Conservation (phyloP, 2,329 filamentous ascomycete species). For the Penicillium occitanis region DNA sequence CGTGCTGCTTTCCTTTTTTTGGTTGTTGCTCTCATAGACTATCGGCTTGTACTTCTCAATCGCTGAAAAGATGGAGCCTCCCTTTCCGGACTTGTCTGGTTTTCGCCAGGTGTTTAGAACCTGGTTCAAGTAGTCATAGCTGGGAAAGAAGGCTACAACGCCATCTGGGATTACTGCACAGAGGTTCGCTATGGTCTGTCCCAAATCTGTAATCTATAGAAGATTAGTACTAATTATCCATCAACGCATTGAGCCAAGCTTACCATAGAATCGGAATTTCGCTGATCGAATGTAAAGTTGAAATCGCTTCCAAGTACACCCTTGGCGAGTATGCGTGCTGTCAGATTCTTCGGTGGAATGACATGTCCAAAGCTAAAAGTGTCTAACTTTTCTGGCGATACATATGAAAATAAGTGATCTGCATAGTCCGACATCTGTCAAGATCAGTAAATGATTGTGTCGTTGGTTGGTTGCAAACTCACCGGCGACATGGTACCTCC, state of each 20-base stretch:
- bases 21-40: slow-evolving; percentile 52
- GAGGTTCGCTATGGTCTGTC: slow-evolving; percentile 68
- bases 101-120: slow-evolving; percentile 65
- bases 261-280: slow-evolving; percentile 66
- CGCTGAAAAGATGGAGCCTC: slow-evolving; percentile 31
- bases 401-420: slow-evolving; percentile 77
- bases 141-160: slow-evolving; percentile 92
- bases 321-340: slow-evolving; percentile 68
- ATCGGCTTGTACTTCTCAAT: slow-evolving; percentile 45
- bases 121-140: slow-evolving; percentile 82
- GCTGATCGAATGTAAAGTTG: slow-evolving; percentile 83
- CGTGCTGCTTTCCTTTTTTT: slow-evolving; percentile 41
- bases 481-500: slow-evolving; percentile 95
- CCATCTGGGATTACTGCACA: slow-evolving; percentile 79
- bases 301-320: slow-evolving; percentile 58
- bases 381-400: slow-evolving; percentile 62
- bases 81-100: slow-evolving; percentile 29
- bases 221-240: slow-evolving; percentile 13
- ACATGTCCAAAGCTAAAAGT: slow-evolving; percentile 94
- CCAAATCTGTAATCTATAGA: slow-evolving; percentile 65
- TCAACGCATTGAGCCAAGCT: slow-evolving; percentile 17
- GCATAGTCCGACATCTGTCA: slow-evolving; percentile 77
- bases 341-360: slow-evolving; percentile 77
- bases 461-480: slow-evolving; percentile 26
- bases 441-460: slow-evolving; percentile 4